Evolutionary conservation across 148 eudicot genomes (phyloP), one percentile per base, ranked within the genome.

Genomic region (Camellia granthamiana): DNA sequence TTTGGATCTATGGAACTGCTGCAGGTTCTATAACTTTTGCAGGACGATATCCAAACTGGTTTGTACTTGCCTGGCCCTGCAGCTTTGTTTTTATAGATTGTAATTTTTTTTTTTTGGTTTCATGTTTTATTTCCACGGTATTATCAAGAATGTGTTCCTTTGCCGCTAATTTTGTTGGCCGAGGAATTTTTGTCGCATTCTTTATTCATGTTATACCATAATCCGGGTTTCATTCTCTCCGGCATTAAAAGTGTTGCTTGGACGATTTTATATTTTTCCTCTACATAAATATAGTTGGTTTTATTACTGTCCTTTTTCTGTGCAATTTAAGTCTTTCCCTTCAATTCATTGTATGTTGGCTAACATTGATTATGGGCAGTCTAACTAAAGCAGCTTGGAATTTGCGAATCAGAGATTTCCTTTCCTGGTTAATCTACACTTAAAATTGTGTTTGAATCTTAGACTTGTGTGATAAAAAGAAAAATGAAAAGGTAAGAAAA

Each of bases 181-280:
- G 38, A 56, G 66, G 73, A 21, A 54, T 62, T 80, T 74, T 54
- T 74, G 49, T 18, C 56, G 41, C 72, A 30, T 62, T 82, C 74
- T 64, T 18, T 69, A 11, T 14, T 51, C 59, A 15, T 62, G 65
- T 62, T 54, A 62, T 10, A 47, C 43, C 21, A 18, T 30, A 52
- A 44, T 30, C 74, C 30, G 44, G 65, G 55, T 49, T 74, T 19
- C 60, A 75, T 67, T 75, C 61, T 18, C 68, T 67, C 68, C 56
- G n/a, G 65, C 66, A 23, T 56, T 49, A 18, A 42, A 78, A 51
- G 42, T 1, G 43, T 68, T 75, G 75, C 55, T 81, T 58, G 73
- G 69, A 30, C 8, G 13, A 46, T 60, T 65, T 0, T 51, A 7
- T 18, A 18, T 15, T 55, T 66, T 52, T 74, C 21, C 43, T 66